A percentile compares a stretch with the other conserved stretches of the same genome.
Conservation (phyloP, 2,329 filamentous ascomycete genomes). For the Purpureocillium takamizusanense region DNA sequence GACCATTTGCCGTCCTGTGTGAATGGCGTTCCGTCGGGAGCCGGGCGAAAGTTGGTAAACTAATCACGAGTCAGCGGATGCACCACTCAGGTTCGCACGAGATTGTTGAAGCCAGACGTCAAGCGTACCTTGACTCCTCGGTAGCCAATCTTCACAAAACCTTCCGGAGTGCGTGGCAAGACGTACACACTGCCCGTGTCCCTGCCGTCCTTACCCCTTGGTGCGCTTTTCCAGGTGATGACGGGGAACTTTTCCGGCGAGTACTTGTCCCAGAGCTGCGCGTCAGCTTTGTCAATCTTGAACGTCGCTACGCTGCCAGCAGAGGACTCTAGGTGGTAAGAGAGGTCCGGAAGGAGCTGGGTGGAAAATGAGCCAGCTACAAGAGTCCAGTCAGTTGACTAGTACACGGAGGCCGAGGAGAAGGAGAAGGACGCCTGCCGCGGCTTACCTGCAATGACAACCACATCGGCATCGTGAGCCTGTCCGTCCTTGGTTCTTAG, state of each 20-base stretch:
- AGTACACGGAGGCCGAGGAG: no score
- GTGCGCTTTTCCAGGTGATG: conserved; percentile 20
- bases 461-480: conserved; percentile 10
- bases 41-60: conserved; percentile 22
- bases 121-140: conserved; percentile 16
- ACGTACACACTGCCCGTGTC: conserved; percentile 20
- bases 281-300: conserved; percentile 14
- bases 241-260: conserved; percentile 21
- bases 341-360: conserved; percentile 16
- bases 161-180: conserved; percentile 15
- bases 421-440: no score
- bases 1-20: conserved; percentile 21
- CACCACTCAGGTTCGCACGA: neutral
- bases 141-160: conserved; percentile 18
- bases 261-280: conserved; percentile 20
- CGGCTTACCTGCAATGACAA: conserved; percentile 16
- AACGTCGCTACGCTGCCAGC: conserved; percentile 18
- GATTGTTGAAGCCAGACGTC: no score
- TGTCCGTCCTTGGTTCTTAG: conserved; percentile 8
- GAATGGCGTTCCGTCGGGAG: conserved; percentile 16
- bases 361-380: conserved; percentile 22
- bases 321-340: conserved; percentile 19
- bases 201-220: conserved; percentile 15
- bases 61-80: conserved; percentile 2
- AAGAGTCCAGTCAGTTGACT: neutral